Evolutionary conservation across 768 basidiomycete species (phyloP), one percentile per base, ranked within the genome.

Genomic region (Russula sp.): DNA sequence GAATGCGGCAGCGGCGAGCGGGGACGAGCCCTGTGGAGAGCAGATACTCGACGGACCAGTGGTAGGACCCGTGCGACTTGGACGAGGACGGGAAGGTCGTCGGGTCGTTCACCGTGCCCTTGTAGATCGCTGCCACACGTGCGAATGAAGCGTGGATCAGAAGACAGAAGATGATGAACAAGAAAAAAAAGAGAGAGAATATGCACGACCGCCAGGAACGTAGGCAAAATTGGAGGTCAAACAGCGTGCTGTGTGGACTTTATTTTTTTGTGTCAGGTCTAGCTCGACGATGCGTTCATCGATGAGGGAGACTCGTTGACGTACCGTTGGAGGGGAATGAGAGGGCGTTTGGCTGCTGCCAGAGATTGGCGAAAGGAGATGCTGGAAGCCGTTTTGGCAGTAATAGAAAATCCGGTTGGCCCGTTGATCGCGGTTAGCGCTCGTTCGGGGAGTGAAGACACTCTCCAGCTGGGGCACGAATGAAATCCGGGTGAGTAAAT

Each of bases 61-160:
- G 96, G 76, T 97, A 87, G 2, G 94, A 94, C 55, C 97, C 96
- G 70, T 95, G 90, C 1, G 83, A 75, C 71, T 83, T 87, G 63
- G 84, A 88, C 5, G 94, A 83, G 5, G 86, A 73, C 22, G 96
- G 95, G 79, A 96, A 98, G 9, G 85, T 78, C 2, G 91, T 94
- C 2, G 95, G 90, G 73, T 99, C 97, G 76, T 99, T 98, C 64
- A 94, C 94, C 35, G 92, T 90, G 55, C 96, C 97, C 73, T 84
- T 84, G 77, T 88, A 84, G 71, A 97, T 83, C 63, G 94, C 94
- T 92, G 22, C 66, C 34, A 61, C 16, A 45, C n/a, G 20, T 27
- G 22, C 22, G 22, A 27, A 27, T 27, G 13, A 44, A 11, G 11
- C 18, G 40, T 20, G 35, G 7, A 13, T 5, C 34, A 27, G 27